Base-by-base conservation (phyloP, 1,284 basidiomycete species). In the Puccinia coronata region DNA sequence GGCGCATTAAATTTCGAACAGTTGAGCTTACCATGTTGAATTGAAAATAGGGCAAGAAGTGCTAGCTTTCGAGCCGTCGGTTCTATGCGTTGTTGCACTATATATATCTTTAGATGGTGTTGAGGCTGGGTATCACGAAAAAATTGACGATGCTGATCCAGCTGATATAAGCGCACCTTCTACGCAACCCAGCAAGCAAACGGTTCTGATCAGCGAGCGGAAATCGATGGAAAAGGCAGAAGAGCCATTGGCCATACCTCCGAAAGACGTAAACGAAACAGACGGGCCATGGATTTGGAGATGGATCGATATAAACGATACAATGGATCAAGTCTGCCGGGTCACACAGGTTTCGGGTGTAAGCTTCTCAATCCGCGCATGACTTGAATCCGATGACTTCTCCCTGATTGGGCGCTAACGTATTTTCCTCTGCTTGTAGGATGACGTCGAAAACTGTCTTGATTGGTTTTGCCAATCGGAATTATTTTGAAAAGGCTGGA, bases 81-180 rank as follows among this genome's bases (percentile, higher is more conserved):
- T 79, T 31, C 51, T 79, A 43, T 79, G 77, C 39, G 77, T 79
- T n/a, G 63, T 79, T 20, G 77, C 77, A n/a, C 51, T 79, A 23
- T 79, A 79, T 34, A 49, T 71, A 28, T 47, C 77, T 23, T 47
- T 79, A n/a, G 77, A 70, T 41, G 65, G 43, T 31, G 77, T 79
- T 0, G 77, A 79, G 36, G 65, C 77, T 41, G 77, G 77, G 20
- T 79, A 79, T 79, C 57, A 79, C 49, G 49, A 79, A 55, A 59
- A 74, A 31, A 74, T 28, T 31, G n/a, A 74, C 34, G 53, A 41
- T 25, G n/a, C 25, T 34, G 8, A 67, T 49, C 55, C 57, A 16
- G 49, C n/a, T 41, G n/a, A 6, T n/a, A 49, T 25, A 20, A 53
- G n/a, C 23, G 28, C 23, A 78, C 23, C 14, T 5, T 53, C 36